Conservation (phyloP, 2,329 filamentous ascomycete species). For the Aspergillus fijiensis region DNA sequence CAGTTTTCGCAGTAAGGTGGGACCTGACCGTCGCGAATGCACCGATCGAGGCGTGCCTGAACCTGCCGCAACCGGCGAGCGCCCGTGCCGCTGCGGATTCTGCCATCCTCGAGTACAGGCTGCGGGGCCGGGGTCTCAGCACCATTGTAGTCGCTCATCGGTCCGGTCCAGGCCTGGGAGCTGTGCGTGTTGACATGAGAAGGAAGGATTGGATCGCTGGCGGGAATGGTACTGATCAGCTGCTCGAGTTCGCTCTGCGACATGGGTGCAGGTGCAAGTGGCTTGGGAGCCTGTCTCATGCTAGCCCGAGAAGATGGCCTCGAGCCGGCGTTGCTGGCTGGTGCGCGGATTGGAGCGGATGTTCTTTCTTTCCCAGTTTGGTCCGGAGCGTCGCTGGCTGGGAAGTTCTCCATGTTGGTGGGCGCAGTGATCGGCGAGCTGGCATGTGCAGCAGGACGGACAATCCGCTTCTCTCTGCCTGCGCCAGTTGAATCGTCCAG, state of each 20-base stretch:
- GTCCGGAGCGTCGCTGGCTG: slow-evolving; percentile 22
- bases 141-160: slow-evolving; percentile 46
- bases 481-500: slow-evolving; percentile 26
- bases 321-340: slow-evolving; percentile 31
- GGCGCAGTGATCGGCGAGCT: slow-evolving; percentile 29
- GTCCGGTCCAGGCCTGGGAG: slow-evolving; percentile 41
- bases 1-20: slow-evolving; percentile 91
- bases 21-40: slow-evolving; percentile 75
- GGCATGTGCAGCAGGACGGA: slow-evolving; percentile 25
- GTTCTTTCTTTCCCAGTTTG: slow-evolving; percentile 22
- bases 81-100: slow-evolving; percentile 50
- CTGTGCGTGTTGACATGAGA: slow-evolving; percentile 13
- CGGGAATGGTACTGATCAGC: slow-evolving; percentile 38
- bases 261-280: slow-evolving; percentile 39
- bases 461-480: slow-evolving; percentile 22
- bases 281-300: slow-evolving; percentile 35
- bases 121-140: slow-evolving; percentile 39
- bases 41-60: slow-evolving; percentile 54
- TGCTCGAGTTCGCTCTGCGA: slow-evolving; percentile 37
- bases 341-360: slow-evolving; percentile 26
- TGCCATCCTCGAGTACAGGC: slow-evolving; percentile 32
- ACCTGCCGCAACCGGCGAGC: slow-evolving; percentile 67
- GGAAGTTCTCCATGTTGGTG: slow-evolving; percentile 21
- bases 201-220: slow-evolving; percentile 52
- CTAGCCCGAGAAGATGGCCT: slow-evolving; percentile 41